Evolutionary conservation across 169 alveolate species (phyloP).

Genomic region (Plasmodium yoelii): DNA sequence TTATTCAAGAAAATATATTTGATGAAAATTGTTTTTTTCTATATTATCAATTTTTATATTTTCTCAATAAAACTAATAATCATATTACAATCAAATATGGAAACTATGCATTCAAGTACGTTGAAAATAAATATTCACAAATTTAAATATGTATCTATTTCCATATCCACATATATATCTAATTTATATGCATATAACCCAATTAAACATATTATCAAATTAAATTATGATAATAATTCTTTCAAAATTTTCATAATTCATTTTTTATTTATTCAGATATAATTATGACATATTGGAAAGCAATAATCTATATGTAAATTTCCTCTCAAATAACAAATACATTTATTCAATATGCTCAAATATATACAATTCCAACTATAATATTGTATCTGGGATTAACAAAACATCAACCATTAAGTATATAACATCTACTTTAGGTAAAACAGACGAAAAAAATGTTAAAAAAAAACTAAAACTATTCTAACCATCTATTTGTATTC

Average conservation of each 20-base stretch:
- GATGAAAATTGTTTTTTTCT: constrained; percentile 59
- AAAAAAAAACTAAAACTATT: background rate
- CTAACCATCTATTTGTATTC: background rate
- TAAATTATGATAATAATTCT: too few relatives aligned
- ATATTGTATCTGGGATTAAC: constrained; percentile 47
- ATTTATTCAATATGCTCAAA: constrained; percentile 66
- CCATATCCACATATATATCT: too few relatives aligned
- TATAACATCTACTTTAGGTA: constrained; percentile 73
- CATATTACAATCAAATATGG: constrained; percentile 64
- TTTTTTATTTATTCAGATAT: constrained; percentile 15
- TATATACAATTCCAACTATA: constrained; percentile 54
- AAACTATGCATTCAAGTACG: constrained; percentile 56
- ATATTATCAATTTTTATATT: constrained; percentile 56
- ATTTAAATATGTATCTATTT: too few relatives aligned
- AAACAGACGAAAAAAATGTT: background rate
- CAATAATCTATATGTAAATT: constrained; percentile 29
- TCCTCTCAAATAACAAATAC: constrained; percentile 57
- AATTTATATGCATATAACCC: too few relatives aligned
- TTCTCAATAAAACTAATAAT: constrained; percentile 49
- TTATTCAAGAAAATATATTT: constrained; percentile 55
- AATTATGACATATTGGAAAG: constrained; percentile 66
- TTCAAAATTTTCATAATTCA: too few relatives aligned
- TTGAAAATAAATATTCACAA: background rate
- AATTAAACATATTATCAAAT: too few relatives aligned
- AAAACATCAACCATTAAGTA: constrained; percentile 49